Base-by-base conservation (phyloP, 2,329 filamentous ascomycete species). In the Penicillium sp. region DNA sequence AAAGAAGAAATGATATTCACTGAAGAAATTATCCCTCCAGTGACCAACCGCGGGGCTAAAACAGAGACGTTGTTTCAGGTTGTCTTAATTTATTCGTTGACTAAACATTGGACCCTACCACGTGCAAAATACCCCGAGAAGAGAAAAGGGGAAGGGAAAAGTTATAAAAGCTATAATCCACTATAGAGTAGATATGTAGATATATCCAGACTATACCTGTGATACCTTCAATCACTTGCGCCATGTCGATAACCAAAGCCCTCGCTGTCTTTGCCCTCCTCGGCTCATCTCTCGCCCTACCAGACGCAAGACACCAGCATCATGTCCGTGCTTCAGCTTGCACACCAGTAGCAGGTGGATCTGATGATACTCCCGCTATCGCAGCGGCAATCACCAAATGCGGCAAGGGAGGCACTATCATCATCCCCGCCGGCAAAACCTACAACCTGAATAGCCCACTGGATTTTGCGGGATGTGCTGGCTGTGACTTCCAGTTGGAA, bases 401-500 rank as follows among this genome's bases (percentile, higher is more conserved):
- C 52, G 77, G 78, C 13, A 67, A 72, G 11, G 74, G 76, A 13
- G 79, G 79, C n/a, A 78, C 73, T 0, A 79, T 81, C 19, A 65
- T 78, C 2, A 74, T 81, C 34, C 78, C 78, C 0, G 65, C 71
- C 0, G 72, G 71, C 10, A 69, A 62, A 4, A 78, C 76, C 0
- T 81, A 79, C 64, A 72, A 72, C 55, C 66, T 81, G 29, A 75
- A 75, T 55, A 76, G 75, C n/a, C 71, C 72, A 0, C 65, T 81
- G 10, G 69, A 75, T 44, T 76, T 81, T 38, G 67, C 69, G 1
- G 74, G 73, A 2, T 81, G 79, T 63, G 62, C 60, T 4, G 70
- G 68, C n/a, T 82, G 79, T 60, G 76, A 76, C 43, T 70, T 81
- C 47, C 75, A 80, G 57, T 67, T 81, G 6, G 77, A 82, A 55